These are phyloP conservation scores for Metschnikowia shivogae DNA, from an alignment of 805 yeast genomes.

Conservation along the genomic window DNA sequence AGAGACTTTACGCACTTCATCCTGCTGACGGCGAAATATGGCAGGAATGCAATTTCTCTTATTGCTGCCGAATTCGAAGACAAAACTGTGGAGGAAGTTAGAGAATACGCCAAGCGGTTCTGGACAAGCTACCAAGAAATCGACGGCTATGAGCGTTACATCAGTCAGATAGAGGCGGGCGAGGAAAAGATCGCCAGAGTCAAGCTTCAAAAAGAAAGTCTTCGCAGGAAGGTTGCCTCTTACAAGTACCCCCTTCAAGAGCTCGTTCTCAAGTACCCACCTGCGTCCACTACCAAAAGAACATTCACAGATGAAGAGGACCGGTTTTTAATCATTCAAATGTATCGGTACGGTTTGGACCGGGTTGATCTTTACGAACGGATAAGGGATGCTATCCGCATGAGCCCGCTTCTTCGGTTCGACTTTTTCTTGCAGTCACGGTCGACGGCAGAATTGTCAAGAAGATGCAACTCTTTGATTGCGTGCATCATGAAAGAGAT, in stretches of 20 bases:
- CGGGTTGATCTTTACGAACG: conserved; percentile 73
- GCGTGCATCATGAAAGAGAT: conserved; percentile 69
- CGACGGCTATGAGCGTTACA: conserved; percentile 84
- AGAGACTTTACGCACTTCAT: conserved; percentile 85
- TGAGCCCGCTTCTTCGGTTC: conserved; percentile 73
- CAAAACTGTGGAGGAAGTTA: conserved; percentile 75
- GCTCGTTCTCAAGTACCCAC: conserved; percentile 65
- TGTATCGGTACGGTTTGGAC: conserved; percentile 78
- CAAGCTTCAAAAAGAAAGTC: conserved; percentile 69
- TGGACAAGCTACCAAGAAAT: conserved; percentile 77
- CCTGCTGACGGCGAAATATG: conserved; percentile 68
- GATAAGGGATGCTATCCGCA: conserved; percentile 69
- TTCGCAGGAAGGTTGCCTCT: conserved; percentile 68
- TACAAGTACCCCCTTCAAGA: conserved; percentile 79
- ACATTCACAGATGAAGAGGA: conserved; percentile 88
- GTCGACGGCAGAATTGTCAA: conserved; percentile 67
- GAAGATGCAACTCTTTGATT: conserved; percentile 78
- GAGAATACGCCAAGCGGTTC: conserved; percentile 71
- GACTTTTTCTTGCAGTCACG: conserved; percentile 86
- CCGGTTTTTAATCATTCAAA: conserved; percentile 74
- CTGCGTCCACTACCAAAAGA: conserved; percentile 56
- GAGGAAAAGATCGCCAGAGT: conserved; percentile 72
- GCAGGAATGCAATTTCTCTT: conserved; percentile 65
- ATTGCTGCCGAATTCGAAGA: conserved; percentile 80
- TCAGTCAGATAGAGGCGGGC: conserved; percentile 79